Percentiles rank a stretch among this genome's conserved stretches.
phyloP scores from a whole-genome alignment of 768 basidiomycete genomes.

The Termitomyces sp. region DNA sequence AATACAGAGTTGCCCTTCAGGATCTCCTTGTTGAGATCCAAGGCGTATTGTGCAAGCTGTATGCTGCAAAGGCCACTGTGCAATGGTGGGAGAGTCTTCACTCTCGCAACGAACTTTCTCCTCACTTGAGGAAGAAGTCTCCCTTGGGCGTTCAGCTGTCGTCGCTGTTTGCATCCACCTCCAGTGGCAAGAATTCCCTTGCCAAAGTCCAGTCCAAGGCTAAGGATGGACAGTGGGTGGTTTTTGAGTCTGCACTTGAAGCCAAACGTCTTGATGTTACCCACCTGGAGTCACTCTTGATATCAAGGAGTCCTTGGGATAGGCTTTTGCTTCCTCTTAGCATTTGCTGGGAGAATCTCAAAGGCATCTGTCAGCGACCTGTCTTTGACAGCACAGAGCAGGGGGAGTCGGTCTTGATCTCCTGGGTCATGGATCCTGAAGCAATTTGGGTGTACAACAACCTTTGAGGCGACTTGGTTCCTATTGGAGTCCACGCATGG shows the following conservation, averaged over 20 bases:
- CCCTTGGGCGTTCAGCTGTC: neutral
- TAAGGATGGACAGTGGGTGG: neutral
- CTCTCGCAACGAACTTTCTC: neutral
- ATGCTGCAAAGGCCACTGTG: neutral
- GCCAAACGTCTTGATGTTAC: neutral
- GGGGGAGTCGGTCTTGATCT: rapidly evolving
- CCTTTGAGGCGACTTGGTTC: neutral
- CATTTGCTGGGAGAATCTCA: neutral
- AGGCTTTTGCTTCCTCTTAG: neutral
- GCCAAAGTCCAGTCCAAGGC: neutral
- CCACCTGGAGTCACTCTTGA: neutral
- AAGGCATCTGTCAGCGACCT: neutral
- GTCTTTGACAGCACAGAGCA: neutral
- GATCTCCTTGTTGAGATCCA: neutral
- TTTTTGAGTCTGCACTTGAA: neutral
- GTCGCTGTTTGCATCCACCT: neutral
- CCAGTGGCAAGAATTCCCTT: too few species aligned
- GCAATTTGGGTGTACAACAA: neutral
- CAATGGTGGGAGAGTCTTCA: neutral
- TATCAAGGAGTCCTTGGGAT: neutral
- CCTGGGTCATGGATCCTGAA: neutral
- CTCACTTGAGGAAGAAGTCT: neutral
- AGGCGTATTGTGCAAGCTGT: neutral
- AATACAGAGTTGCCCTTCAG: neutral
- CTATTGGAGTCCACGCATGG: neutral